These are phyloP conservation scores for Picea abies DNA, from an alignment of 83 land plant species.

Conservation along the genomic window DNA sequence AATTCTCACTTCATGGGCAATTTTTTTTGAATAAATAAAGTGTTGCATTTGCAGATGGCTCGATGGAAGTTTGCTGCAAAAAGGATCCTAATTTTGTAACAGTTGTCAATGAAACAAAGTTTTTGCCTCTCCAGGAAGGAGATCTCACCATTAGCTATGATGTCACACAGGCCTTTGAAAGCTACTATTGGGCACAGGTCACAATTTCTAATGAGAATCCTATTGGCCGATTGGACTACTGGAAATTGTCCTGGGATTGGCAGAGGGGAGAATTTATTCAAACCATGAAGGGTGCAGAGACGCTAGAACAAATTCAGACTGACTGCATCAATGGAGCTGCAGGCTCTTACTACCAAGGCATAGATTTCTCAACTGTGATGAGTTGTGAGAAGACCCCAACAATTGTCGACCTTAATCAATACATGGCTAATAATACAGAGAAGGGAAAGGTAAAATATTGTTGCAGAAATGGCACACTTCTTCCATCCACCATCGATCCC, in stretches of 20 bases:
- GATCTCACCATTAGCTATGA: slow-evolving; percentile 78
- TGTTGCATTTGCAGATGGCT: slow-evolving; percentile 24
- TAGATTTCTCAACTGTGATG: slow-evolving; percentile 67
- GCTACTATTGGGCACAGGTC: slow-evolving; percentile 70
- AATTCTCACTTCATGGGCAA: neutral
- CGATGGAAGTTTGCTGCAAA: slow-evolving; percentile 67
- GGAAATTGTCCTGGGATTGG: slow-evolving; percentile 97
- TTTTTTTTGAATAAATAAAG: neutral
- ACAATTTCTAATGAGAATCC: slow-evolving; percentile 76
- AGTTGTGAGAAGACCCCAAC: slow-evolving; percentile 60
- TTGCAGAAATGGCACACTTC: slow-evolving; percentile 76
- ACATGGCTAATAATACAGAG: slow-evolving; percentile 50
- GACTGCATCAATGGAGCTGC: slow-evolving; percentile 68
- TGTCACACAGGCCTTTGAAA: slow-evolving; percentile 48
- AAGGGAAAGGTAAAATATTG: slow-evolving; percentile 67
- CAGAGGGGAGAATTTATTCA: slow-evolving; percentile 83
- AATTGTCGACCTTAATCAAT: slow-evolving; percentile 70
- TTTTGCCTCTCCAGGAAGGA: slow-evolving; percentile 50
- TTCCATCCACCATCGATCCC: slow-evolving; percentile 60
- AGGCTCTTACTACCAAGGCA: slow-evolving; percentile 39
- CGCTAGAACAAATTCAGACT: slow-evolving; percentile 37
- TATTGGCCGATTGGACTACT: slow-evolving; percentile 78
- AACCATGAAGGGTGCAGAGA: slow-evolving; percentile 77
- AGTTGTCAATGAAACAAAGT: slow-evolving; percentile 22
- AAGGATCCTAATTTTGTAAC: slow-evolving; percentile 47